Percentiles rank a stretch among this genome's conserved stretches.
Evolutionary conservation across 1,139 yeast species (phyloP).

Genomic region (Pichia sp.): DNA sequence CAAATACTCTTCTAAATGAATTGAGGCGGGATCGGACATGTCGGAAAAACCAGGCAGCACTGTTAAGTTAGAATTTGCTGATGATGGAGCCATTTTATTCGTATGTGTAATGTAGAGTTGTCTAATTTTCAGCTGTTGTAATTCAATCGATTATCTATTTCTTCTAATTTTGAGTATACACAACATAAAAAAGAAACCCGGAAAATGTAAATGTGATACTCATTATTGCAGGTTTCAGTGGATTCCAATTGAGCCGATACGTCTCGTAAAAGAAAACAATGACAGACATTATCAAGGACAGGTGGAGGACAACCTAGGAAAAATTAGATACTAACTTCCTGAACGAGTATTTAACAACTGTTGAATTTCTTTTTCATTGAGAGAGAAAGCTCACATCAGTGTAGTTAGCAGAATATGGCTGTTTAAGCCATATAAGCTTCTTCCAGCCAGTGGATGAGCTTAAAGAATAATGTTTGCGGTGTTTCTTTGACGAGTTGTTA

Average conservation of each 20-base stretch:
- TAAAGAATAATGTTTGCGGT: slow-evolving; percentile 1
- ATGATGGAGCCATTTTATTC: slow-evolving; percentile 13
- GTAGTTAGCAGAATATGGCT: slow-evolving; percentile 89
- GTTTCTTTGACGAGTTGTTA: not conserved
- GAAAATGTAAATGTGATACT: slow-evolving; percentile 32
- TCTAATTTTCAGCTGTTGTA: slow-evolving; percentile 28
- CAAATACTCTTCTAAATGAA: slow-evolving; percentile 25
- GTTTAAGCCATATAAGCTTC: slow-evolving; percentile 82
- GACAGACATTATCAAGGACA: slow-evolving; percentile 60
- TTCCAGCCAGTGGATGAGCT: slow-evolving; percentile 49
- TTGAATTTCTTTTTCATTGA: slow-evolving; percentile 73
- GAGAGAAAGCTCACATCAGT: slow-evolving; percentile 79
- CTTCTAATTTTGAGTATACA: slow-evolving; percentile 28
- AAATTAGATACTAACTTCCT: slow-evolving; percentile 66
- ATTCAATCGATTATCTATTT: slow-evolving; percentile 28
- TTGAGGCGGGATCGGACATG: not conserved
- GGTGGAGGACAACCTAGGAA: slow-evolving; percentile 63
- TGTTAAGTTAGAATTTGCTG: slow-evolving; percentile 8
- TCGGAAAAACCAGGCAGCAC: not conserved
- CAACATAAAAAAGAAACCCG: slow-evolving; percentile 34
- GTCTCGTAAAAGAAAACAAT: slow-evolving; percentile 61
- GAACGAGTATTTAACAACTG: slow-evolving; percentile 68
- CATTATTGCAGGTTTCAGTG: slow-evolving; percentile 37
- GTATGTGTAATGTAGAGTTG: slow-evolving; percentile 20
- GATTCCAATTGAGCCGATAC: slow-evolving; percentile 47